A percentile compares a stretch with the other conserved stretches of the same genome.
Conservation (phyloP, 331 rosid genomes). For the Acacia pycnantha region DNA sequence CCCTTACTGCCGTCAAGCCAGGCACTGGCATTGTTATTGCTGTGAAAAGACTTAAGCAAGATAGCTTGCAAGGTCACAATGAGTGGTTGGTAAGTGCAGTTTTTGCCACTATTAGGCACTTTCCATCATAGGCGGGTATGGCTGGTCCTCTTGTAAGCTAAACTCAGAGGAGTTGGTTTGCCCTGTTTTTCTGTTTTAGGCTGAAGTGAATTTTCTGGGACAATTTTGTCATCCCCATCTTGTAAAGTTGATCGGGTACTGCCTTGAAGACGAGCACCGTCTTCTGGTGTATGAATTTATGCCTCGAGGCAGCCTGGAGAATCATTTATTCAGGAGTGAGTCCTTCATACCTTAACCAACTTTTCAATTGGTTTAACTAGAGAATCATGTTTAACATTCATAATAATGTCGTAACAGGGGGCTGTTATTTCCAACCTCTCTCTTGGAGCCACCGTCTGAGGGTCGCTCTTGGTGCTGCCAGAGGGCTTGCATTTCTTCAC, state of each 20-base stretch:
- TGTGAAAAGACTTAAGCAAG: conserved; percentile 71
- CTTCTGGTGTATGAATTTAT: conserved; percentile 85
- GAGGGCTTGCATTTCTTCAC: conserved; percentile 92
- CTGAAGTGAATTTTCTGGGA: conserved; percentile 81
- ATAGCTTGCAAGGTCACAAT: conserved; percentile 62
- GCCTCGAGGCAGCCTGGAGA: conserved; percentile 97
- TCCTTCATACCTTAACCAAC: conserved; percentile 6
- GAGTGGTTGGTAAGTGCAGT: conserved; percentile 81
- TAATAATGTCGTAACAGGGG: conserved; percentile 55
- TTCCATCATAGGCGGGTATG: neutral
- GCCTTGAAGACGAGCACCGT: conserved; percentile 82
- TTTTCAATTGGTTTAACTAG: conserved; percentile 21
- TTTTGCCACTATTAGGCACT: neutral
- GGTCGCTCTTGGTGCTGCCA: conserved; percentile 95
- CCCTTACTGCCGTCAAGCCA: conserved; percentile 70
- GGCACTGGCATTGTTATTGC: conserved; percentile 73
- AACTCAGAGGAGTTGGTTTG: neutral
- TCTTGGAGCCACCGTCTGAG: conserved; percentile 88
- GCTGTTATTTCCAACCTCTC: conserved; percentile 94
- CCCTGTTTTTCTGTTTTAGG: conserved; percentile 38
- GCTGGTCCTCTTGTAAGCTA: neutral
- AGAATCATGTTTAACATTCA: conserved; percentile 14
- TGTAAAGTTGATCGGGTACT: conserved; percentile 82
- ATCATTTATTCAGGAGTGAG: conserved; percentile 93
- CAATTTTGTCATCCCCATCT: conserved; percentile 79